These are phyloP conservation scores for Chondrus crispus DNA, from an alignment of 23 red algal species.

Conservation along the genomic window DNA sequence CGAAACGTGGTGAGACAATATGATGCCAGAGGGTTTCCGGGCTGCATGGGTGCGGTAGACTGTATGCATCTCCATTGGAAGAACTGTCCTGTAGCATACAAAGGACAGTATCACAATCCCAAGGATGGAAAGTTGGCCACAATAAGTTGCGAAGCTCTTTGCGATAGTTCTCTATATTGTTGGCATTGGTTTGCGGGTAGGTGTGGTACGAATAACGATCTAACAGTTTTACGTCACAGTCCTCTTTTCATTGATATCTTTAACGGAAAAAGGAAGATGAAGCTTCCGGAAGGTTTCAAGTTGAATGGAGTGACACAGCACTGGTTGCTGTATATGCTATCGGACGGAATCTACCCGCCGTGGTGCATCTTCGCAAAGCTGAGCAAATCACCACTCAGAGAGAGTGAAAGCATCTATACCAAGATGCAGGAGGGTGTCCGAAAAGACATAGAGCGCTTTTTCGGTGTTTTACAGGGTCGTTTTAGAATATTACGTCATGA, in stretches of 20 bases:
- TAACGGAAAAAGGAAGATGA: neutral
- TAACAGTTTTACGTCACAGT: conserved; percentile 7
- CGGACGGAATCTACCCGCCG: neutral
- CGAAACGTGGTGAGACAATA: neutral
- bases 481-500: conserved; percentile 14
- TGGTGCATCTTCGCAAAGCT: conserved; percentile 18
- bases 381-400: neutral
- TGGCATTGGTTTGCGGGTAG: conserved; percentile 32
- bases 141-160: neutral
- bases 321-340: neutral
- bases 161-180: conserved; percentile 30
- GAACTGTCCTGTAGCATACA: conserved; percentile 22
- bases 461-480: conserved; percentile 23
- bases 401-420: neutral
- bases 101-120: conserved; percentile 40
- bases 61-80: conserved; percentile 57
- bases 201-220: conserved; percentile 31
- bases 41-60: conserved; percentile 27
- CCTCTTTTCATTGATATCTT: conserved; percentile 31
- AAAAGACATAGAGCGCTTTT: conserved; percentile 36
- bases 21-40: conserved; percentile 8
- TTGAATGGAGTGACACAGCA: neutral
- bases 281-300: conserved; percentile 20
- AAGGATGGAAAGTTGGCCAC: conserved; percentile 52
- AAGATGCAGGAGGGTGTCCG: neutral